Evolutionary conservation across 768 basidiomycete species (phyloP), one percentile per base, ranked within the genome.

Genomic region (Udeniomyces megalosporus): DNA sequence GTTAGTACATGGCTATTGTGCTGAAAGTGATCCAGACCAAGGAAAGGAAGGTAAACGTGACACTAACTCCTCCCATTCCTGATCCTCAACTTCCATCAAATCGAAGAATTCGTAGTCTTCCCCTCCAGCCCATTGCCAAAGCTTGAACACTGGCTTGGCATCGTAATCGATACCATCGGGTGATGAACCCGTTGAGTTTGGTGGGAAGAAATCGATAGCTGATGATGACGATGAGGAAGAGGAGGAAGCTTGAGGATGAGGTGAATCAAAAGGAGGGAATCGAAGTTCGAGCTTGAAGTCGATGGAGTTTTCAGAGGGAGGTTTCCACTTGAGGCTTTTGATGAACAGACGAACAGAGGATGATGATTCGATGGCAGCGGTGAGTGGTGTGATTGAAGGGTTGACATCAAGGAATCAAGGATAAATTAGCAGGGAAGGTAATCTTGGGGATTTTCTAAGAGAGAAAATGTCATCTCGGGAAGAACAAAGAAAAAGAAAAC

Each of bases 281-380:
- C 89, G 84, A n/a, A 99, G 77, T 53, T 91, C 80, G 31, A 97
- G 84, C 72, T 90, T 89, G 78, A 99, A 97, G 73, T 99, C 95
- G 69, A 97, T 85, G 1, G 91, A 92, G 72, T 99, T 99, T 71
- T 97, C 93, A 1, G 85, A 87, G 0, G 95, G 91, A 1, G 92
- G 91, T 73, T 99, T 99, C 95, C 95, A 99, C 74, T 99, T 99
- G 70, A 99, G 74, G 66, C 93, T 97, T 68, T 12, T 1, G 8
- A 3, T 24, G 38, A 47, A 0, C 22, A 32, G n/a, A 42, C n/a
- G 17, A 42, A 17, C 11, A 45, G 47, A 42, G 1, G 8, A 22
- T 15, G 47, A n/a, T 48, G 54, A 1, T 35, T 59, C 31, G 57
- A 10, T 24, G 11, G 1, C 29, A 34, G 14, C 5, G 32, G 20